phyloP scores from a whole-genome alignment of 768 basidiomycete genomes.

The Tulasnella sp. region DNA sequence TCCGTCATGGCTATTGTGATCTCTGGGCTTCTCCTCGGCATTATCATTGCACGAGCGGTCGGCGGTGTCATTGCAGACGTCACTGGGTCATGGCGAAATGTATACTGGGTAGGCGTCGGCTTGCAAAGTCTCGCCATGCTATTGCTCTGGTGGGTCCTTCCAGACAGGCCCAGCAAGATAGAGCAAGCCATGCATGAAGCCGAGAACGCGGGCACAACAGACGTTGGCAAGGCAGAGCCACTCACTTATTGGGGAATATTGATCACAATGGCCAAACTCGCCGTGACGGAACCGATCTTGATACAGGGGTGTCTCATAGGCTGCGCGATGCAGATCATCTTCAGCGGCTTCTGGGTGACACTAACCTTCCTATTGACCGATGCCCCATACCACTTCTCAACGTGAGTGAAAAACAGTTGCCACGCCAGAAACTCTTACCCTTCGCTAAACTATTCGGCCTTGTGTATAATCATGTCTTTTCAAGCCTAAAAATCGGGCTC shows the following conservation, averaged over 20 bases:
- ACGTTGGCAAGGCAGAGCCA: constrained; percentile 19
- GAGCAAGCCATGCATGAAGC: not conserved
- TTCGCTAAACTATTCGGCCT: not conserved
- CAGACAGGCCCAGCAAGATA: constrained; percentile 33
- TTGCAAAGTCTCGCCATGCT: constrained; percentile 21
- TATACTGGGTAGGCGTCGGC: constrained; percentile 35
- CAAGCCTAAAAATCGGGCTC: constrained; percentile 49
- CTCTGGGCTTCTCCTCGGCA: constrained; percentile 46
- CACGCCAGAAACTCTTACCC: too few relatives aligned
- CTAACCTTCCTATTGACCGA: constrained; percentile 36
- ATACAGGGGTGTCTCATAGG: constrained; percentile 40
- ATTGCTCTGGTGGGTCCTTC: constrained; percentile 30
- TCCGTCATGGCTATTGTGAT: constrained; percentile 55
- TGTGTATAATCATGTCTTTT: not conserved
- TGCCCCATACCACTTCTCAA: constrained; percentile 32
- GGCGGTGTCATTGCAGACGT: constrained; percentile 67
- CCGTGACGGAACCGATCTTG: constrained; percentile 65
- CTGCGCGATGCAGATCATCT: constrained; percentile 18
- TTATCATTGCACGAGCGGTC: constrained; percentile 66
- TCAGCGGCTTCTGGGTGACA: constrained; percentile 45
- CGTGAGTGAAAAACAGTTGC: constrained; percentile 10
- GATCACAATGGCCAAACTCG: constrained; percentile 61
- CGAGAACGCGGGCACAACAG: not conserved
- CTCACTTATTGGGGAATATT: constrained; percentile 30
- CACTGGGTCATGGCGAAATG: constrained; percentile 41